Base-by-base conservation (phyloP, 495 filamentous ascomycete genomes). In the Lepraria neglecta region DNA sequence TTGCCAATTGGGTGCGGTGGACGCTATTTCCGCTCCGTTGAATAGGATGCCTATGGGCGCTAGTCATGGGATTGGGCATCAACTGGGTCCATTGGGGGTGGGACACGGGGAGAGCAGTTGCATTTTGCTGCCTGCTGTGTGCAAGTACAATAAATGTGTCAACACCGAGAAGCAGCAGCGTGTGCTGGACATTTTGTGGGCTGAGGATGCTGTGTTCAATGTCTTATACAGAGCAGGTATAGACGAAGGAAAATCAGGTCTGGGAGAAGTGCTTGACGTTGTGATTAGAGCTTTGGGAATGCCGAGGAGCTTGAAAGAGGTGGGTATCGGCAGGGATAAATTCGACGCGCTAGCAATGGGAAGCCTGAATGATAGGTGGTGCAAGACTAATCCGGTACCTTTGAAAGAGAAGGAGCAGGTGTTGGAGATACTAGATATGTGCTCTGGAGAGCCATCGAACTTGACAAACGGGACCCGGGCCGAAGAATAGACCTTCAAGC, bases 81-180 rank as follows among this genome's bases (percentile, higher is more conserved):
- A 86, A 72, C 75, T 87, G 0, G 84, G 85, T 6, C 83, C 84
- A 0, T 67, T 86, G 7, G 84, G 84, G 1, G 83, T 86, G 11
- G 80, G 79, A 3, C 84, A 88, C 65, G 84, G 83, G 28, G 82
- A 85, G 69, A 87, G 84, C n/a, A 85, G 79, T 64, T 87, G 84
- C 60, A 78, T 88, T 40, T 73, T 87, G 54, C 72, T 87, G 27
- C 83, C 83, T 6, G 77, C 76, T 6, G 84, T 87, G 9, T 79
- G 82, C 70, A 81, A 81, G 67, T 87, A 73, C 64, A 88, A 87
- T 65, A 68, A 76, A 50, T 74, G 73, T 27, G 77, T 77, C 30
- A 79, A 82, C 58, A 66, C 64, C 3, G 73, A 73, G 6, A 67
- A 75, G 4, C 83, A 87, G 66, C 58, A 69, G 6, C 69, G 65